phyloP scores from a whole-genome alignment of 768 basidiomycete species.

The Daedalea quercina region DNA sequence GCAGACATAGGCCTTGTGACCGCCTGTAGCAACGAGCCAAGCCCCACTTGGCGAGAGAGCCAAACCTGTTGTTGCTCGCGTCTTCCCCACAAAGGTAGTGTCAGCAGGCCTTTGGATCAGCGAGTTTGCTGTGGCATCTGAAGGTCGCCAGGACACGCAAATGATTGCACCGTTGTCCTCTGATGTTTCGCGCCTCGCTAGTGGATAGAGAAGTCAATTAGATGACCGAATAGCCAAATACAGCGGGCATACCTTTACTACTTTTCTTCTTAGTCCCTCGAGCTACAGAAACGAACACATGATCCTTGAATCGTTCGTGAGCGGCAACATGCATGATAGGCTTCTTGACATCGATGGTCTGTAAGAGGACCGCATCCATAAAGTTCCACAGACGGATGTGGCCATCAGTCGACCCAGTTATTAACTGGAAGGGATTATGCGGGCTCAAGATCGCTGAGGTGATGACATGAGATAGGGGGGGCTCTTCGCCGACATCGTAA shows the following conservation, averaged over 20 bases:
- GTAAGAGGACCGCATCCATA: slow-evolving; percentile 73
- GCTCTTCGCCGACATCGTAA: slow-evolving; percentile 26
- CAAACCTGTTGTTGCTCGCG: slow-evolving; percentile 53
- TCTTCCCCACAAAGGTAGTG: slow-evolving; percentile 59
- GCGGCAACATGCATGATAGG: slow-evolving; percentile 68
- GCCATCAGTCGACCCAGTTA: slow-evolving; percentile 84
- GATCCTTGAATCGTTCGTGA: slow-evolving; percentile 61
- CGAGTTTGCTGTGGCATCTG: slow-evolving; percentile 33
- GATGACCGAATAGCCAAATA: not conserved
- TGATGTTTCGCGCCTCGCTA: slow-evolving; percentile 16
- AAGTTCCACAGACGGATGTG: slow-evolving; percentile 90
- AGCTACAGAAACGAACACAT: slow-evolving; percentile 64
- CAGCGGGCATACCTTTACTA: slow-evolving; percentile 23
- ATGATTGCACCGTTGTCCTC: slow-evolving; percentile 55
- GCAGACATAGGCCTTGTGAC: slow-evolving; percentile 74
- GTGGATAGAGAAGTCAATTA: not conserved
- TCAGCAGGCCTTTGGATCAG: slow-evolving; percentile 41
- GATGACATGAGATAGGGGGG: slow-evolving; percentile 44
- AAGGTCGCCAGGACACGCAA: slow-evolving; percentile 54
- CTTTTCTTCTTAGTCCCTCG: slow-evolving; percentile 40
- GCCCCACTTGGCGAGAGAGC: slow-evolving; percentile 69
- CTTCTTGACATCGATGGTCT: slow-evolving; percentile 63
- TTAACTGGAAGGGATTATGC: slow-evolving; percentile 81
- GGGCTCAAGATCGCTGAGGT: slow-evolving; percentile 77
- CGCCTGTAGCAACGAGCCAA: slow-evolving; percentile 72